phyloP scores from a whole-genome alignment of 2,329 filamentous ascomycete species.

The Rhexocercosporidium sp. region DNA sequence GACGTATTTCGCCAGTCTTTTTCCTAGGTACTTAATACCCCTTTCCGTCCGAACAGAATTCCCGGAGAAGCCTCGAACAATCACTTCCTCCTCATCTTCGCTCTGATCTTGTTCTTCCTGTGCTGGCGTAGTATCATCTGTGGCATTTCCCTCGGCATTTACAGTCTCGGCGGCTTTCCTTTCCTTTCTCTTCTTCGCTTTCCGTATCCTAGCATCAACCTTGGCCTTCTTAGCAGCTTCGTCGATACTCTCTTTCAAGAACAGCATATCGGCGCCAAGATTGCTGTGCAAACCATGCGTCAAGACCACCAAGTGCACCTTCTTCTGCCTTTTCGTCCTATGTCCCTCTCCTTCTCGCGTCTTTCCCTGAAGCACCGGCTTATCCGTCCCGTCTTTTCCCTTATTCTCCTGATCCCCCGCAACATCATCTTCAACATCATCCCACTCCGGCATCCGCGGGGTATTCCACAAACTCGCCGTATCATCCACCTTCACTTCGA shows the following conservation, averaged over 20 bases:
- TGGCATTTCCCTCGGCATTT: constrained; percentile 21
- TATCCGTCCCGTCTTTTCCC: constrained; percentile 35
- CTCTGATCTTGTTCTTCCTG: constrained; percentile 35
- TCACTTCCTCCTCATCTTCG: constrained; percentile 79
- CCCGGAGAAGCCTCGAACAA: constrained; percentile 87
- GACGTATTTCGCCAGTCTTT: constrained; percentile 89
- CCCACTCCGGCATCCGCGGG: constrained; percentile 76
- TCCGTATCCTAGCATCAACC: constrained; percentile 68
- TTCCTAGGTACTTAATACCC: constrained; percentile 96
- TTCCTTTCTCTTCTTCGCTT: constrained; percentile 53
- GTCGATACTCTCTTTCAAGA: constrained; percentile 96
- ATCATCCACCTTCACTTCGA: constrained; percentile 82
- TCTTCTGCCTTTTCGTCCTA: constrained; percentile 66
- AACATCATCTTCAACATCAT: constrained; percentile 35
- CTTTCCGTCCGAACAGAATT: constrained; percentile 92
- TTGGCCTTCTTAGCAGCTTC: constrained; percentile 76
- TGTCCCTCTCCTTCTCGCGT: constrained; percentile 29
- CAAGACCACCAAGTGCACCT: constrained; percentile 86
- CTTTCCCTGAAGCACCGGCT: constrained; percentile 26
- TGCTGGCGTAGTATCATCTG: constrained; percentile 22
- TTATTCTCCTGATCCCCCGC: constrained; percentile 32
- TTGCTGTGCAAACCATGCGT: constrained; percentile 98
- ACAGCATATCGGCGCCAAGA: constrained; percentile 94
- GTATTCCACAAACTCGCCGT: constrained; percentile 91
- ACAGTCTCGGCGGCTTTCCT: constrained; percentile 33